Evolutionary conservation across 2,329 filamentous ascomycete species (phyloP).

Genomic region (Fusarium palustre): DNA sequence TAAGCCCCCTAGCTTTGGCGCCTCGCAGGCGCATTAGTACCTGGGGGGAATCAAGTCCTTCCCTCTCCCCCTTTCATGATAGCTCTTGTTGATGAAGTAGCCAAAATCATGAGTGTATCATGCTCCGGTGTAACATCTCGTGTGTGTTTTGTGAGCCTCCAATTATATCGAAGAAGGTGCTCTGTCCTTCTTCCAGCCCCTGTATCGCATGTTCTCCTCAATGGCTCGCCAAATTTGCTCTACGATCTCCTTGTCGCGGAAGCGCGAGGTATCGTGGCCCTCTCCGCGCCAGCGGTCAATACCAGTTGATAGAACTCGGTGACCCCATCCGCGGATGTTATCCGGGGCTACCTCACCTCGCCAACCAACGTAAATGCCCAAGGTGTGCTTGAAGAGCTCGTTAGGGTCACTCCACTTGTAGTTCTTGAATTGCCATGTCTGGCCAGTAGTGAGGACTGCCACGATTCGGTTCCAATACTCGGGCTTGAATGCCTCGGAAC

Average conservation of each 20-base stretch:
- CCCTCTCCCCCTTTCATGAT: constrained; percentile 9
- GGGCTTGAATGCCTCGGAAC: constrained; percentile 93
- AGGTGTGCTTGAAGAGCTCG: constrained; percentile 89
- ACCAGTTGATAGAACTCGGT: constrained; percentile 80
- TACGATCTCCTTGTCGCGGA: constrained; percentile 92
- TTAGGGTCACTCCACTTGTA: constrained; percentile 95
- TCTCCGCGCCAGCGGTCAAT: constrained; percentile 85
- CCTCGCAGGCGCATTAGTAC: constrained; percentile 28
- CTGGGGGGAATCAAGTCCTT: constrained; percentile 22
- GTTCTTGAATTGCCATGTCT: constrained; percentile 98
- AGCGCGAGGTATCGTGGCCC: constrained; percentile 68
- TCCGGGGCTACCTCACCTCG: constrained; percentile 83
- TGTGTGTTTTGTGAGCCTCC: constrained; percentile 1
- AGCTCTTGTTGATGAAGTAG: constrained; percentile 12
- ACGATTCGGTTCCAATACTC: constrained; percentile 98
- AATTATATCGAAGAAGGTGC: constrained; percentile 66
- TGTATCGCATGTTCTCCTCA: constrained; percentile 86
- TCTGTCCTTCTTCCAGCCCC: constrained; percentile 82
- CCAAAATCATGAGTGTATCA: background rate
- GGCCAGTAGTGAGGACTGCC: constrained; percentile 96
- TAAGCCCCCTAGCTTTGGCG: constrained; percentile 32
- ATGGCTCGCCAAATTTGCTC: constrained; percentile 93
- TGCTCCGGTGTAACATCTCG: constrained; percentile 11
- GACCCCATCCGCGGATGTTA: constrained; percentile 84
- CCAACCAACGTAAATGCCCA: constrained; percentile 93